phyloP scores from a whole-genome alignment of 257 asterid species.

The Solanum habrochaites region DNA sequence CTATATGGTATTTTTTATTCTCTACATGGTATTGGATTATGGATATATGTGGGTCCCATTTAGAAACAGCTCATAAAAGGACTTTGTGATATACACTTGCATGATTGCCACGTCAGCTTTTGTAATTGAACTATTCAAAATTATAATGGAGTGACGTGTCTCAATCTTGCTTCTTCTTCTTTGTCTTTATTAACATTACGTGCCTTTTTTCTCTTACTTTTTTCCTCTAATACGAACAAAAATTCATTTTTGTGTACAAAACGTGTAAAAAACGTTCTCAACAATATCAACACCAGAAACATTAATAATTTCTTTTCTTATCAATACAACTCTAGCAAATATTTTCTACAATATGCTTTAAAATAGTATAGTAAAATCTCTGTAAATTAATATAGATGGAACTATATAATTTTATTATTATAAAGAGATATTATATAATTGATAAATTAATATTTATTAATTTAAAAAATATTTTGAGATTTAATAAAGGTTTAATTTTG shows the following conservation, averaged over 20 bases:
- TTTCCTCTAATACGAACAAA: neutral
- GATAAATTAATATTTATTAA: too few species aligned
- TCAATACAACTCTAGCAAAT: neutral
- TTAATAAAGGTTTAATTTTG: too few species aligned
- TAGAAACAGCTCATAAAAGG: neutral
- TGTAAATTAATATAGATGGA: too few species aligned
- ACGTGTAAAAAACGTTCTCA: neutral
- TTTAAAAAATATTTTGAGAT: too few species aligned
- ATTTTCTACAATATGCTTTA: neutral
- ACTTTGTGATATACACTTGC: neutral
- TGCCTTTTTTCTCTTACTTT: neutral
- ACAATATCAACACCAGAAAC: neutral
- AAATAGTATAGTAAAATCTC: too few species aligned
- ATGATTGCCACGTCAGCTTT: constrained; percentile 26
- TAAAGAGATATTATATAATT: too few species aligned
- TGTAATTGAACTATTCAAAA: neutral
- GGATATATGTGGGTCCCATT: neutral
- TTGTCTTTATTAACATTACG: neutral
- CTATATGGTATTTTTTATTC: neutral
- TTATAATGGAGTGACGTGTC: constrained; percentile 1
- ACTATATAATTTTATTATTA: too few species aligned
- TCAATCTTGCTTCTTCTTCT: neutral
- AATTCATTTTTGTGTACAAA: neutral
- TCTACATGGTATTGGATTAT: neutral
- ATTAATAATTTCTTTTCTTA: neutral